Evolutionary conservation across 352 stramenopile genomes (phyloP).

Genomic region (Phytopythium sindhum): DNA sequence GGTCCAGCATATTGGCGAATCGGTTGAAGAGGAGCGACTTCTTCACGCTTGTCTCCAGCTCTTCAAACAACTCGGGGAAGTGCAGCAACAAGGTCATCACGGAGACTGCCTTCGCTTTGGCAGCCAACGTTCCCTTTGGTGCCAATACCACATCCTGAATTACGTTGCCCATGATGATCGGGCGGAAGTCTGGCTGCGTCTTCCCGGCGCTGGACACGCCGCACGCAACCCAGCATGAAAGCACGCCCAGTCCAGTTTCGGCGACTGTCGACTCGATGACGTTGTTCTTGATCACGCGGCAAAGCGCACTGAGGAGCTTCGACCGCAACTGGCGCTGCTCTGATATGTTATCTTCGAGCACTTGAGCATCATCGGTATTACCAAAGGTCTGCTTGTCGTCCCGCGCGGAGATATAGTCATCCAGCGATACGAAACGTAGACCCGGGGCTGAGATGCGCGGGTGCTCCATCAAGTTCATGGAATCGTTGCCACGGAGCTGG

Average conservation of each 20-base stretch:
- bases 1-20: constrained; percentile 56
- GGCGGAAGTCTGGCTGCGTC: constrained; percentile 35
- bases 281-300: constrained; percentile 48
- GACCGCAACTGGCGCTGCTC: constrained; percentile 31
- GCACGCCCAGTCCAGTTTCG: constrained; percentile 33
- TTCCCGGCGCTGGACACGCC: constrained; percentile 13
- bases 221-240: constrained; percentile 42
- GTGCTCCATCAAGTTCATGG: constrained; percentile 22
- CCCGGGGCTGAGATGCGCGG: constrained; percentile 33
- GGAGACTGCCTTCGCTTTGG: constrained; percentile 37
- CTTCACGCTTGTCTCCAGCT: constrained; percentile 37
- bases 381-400: constrained; percentile 8
- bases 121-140: constrained; percentile 25
- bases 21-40: constrained; percentile 70
- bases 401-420: constrained; percentile 39
- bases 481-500: not conserved
- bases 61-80: constrained; percentile 36
- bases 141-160: constrained; percentile 48
- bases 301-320: constrained; percentile 46
- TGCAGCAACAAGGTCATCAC: constrained; percentile 40
- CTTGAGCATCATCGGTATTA: not conserved
- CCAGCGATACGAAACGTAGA: constrained; percentile 38
- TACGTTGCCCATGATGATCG: constrained; percentile 40
- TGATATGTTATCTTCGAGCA: constrained; percentile 21
- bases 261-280: constrained; percentile 38